Base-by-base conservation (phyloP, 192 early-diverging fungal genomes). In the Gaertneriomyces sp. region DNA sequence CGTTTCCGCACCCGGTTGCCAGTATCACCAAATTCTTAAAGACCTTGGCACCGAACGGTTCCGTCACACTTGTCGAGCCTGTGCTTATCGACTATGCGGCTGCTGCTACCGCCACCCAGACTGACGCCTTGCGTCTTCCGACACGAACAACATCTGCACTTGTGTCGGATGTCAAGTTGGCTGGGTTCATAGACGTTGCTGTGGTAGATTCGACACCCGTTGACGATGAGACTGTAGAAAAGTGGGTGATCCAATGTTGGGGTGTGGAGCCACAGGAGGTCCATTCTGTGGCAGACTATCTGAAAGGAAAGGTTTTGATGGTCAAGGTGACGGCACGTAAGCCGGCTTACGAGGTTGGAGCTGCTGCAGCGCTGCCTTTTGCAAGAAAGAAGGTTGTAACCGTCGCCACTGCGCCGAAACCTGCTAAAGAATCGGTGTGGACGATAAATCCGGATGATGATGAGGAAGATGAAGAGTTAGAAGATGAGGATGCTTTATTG, bases 321-420 rank as follows among this genome's bases (percentile, higher is more conserved):
- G 81, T 79, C 51, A 73, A 76, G 38, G 71, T 76, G 9, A 55
- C 60, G 45, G 78, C 78, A 16, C 82, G 87, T 65, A 93, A 91
- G 76, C 93, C 94, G 2, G 75, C 74, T 1, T 96, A 95, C 74
- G 88, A 93, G 52, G 83, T 95, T 1, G 96, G 96, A 5, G 88
- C 81, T 3, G 87, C 88, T 38, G 83, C 89, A 14, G 89, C 87
- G 46, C 54, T 69, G 58, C 60, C 68, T 12, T 93, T 94, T 81
- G 85, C 81, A 38, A 90, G 86, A 54, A 94, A 91, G 79, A 79
- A 80, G 71, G 66, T 60, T 44, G 60, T 61, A 2, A 51, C 51
- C 7, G 56, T 56, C 14, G 42, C 8, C 43, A 45, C 49, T 4
- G 60, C 65, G 5, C 42, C 75, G 20, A 62, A 64, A 43, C 68